Percentiles rank a stretch among this genome's conserved stretches.
Evolutionary conservation across 768 basidiomycete species (phyloP).

Genomic region (Tylopilus cervinicoccineus): DNA sequence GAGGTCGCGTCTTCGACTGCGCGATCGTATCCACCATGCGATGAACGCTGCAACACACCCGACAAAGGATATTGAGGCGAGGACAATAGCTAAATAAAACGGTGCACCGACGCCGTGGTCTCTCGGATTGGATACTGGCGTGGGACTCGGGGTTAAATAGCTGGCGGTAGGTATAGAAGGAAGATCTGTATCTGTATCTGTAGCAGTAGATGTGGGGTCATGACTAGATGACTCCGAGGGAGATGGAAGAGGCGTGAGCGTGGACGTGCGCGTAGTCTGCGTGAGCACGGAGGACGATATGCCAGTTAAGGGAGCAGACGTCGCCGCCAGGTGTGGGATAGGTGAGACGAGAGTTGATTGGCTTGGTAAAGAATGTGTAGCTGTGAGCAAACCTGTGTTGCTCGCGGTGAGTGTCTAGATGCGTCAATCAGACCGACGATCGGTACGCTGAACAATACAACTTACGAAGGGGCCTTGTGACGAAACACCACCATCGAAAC

Average conservation of each 20-base stretch:
- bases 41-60: constrained; percentile 45
- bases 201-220: constrained; percentile 2
- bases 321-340: constrained; percentile 19
- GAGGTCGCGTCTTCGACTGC: constrained; percentile 34
- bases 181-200: constrained; percentile 18
- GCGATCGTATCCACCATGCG: constrained; percentile 46
- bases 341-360: constrained; percentile 4
- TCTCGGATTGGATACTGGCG: constrained; percentile 17
- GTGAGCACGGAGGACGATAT: constrained; percentile 2
- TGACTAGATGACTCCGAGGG: constrained; percentile 5
- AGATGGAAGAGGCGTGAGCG: background rate
- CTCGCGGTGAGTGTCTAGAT: constrained; percentile 9
- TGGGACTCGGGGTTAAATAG: constrained; percentile 22
- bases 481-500: constrained; percentile 5
- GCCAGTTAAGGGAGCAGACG: constrained; percentile 7
- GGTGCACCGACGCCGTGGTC: constrained; percentile 32
- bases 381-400: background rate
- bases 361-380: background rate
- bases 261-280: constrained; percentile 1
- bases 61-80: constrained; percentile 44
- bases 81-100: constrained; percentile 48
- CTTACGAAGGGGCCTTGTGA: constrained; percentile 7
- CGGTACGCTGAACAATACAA: background rate
- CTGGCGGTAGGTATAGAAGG: constrained; percentile 22
- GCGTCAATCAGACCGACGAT: background rate